phyloP scores from a whole-genome alignment of 331 rosid species.

The Malus hybrid region DNA sequence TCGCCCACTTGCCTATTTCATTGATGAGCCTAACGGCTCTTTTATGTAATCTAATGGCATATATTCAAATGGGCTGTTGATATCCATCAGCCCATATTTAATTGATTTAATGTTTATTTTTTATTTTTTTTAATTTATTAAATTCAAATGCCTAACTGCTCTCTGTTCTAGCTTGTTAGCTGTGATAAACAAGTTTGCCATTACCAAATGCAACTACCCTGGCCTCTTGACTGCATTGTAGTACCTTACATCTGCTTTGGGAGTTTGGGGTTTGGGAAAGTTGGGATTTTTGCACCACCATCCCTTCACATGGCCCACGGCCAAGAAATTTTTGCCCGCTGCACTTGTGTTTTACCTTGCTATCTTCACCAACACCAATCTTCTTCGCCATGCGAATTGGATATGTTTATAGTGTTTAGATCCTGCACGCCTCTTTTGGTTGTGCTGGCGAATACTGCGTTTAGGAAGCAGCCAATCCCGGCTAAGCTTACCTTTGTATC shows the following conservation, averaged over 20 bases:
- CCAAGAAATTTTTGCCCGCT: constrained; percentile 84
- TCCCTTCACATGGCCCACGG: constrained; percentile 56
- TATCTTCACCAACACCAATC: constrained; percentile 91
- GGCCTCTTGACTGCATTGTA: constrained; percentile 83
- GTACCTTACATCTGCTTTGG: constrained; percentile 71
- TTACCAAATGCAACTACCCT: constrained; percentile 83
- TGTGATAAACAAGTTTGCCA: constrained; percentile 89
- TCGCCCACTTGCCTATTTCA: too few relatives aligned
- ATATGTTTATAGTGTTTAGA: constrained; percentile 85
- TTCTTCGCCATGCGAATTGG: constrained; percentile 92
- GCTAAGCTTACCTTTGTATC: constrained; percentile 67
- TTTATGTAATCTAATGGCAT: too few relatives aligned
- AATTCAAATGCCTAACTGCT: constrained; percentile 15
- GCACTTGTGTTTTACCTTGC: constrained; percentile 87
- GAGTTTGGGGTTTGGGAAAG: constrained; percentile 72
- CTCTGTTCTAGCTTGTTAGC: constrained; percentile 89
- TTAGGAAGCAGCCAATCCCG: constrained; percentile 67
- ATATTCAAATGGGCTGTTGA: too few relatives aligned
- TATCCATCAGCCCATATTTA: constrained; percentile 7
- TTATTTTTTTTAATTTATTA: too few relatives aligned
- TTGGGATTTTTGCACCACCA: constrained; percentile 73
- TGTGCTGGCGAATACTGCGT: constrained; percentile 76
- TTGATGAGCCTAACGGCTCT: too few relatives aligned
- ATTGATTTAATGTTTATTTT: too few relatives aligned
- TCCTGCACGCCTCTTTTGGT: constrained; percentile 88